Conservation (phyloP, 805 yeast species). For the Tetrapisispora iriomotensis region DNA sequence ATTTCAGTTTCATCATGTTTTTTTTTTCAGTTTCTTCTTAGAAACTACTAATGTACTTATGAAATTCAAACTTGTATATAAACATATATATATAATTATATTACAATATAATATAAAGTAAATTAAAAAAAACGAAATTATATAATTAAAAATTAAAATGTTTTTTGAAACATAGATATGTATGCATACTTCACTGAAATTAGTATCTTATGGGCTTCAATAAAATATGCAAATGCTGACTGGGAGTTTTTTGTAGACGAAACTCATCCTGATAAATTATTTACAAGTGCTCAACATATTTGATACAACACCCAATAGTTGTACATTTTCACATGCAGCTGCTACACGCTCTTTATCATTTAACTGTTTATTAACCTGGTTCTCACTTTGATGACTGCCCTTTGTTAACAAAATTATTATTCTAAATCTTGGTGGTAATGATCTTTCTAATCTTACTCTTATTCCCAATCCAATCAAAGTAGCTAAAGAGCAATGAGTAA, state of each 20-base stretch:
- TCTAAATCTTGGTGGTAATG: conserved; percentile 77
- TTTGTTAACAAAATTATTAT: conserved; percentile 71
- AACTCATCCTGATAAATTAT: no score
- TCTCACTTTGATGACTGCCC: conserved; percentile 93
- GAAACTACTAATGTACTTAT: no score
- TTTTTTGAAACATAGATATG: background rate
- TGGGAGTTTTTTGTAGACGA: no score
- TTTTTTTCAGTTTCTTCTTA: no score
- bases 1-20: no score
- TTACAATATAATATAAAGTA: conserved; percentile 1
- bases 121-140: no score
- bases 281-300: conserved; percentile 83
- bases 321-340: conserved; percentile 97
- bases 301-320: conserved; percentile 77
- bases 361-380: conserved; percentile 90
- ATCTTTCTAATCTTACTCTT: conserved; percentile 80
- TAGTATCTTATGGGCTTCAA: background rate
- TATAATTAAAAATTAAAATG: no score
- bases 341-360: conserved; percentile 97
- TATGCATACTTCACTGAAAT: background rate
- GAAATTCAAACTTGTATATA: conserved; percentile 1
- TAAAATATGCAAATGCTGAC: background rate
- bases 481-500: conserved; percentile 94
- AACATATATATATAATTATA: conserved; percentile 1
- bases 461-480: conserved; percentile 93